Base-by-base conservation (phyloP, 2,329 filamentous ascomycete species). In the Penicillium palitans region DNA sequence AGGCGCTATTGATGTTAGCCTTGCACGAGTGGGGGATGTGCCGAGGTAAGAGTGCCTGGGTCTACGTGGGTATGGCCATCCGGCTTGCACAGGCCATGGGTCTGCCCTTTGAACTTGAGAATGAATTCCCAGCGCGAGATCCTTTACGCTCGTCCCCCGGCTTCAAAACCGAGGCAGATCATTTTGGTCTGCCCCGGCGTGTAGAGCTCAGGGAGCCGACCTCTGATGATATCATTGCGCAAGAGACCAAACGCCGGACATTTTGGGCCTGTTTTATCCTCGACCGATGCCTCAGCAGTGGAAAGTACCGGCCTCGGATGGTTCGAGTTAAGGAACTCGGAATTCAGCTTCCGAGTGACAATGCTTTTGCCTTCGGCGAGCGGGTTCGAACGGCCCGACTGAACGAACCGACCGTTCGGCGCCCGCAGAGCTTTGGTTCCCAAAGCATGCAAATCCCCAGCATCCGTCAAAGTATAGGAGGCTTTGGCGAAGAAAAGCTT, bases 251-350 rank as follows among this genome's bases (percentile, higher is more conserved):
- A 59, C 78, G 83, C 17, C 79, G 83, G 6, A 84, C 82, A 0
- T 83, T 84, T 61, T 85, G 83, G 83, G 82, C 81, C 52, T 84
- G 82, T 62, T 84, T 83, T 65, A 80, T 84, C 50, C 73, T 85
- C 66, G 83, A 85, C 68, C 77, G 82, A 4, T 84, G 81, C 59
- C 63, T 84, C 27, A 84, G 81, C 63, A 81, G 79, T 63, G 82
- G 82, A 19, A 81, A 81, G 57, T 80, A 82, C 64, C 77, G 82
- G 5, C 82, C 81, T 2, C 79, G 80, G 31, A 83, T 82, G 77
- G 70, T 85, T 44, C 76, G 77, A 19, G 74, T 80, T 2, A 74
- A 78, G 33, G 79, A 85, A 40, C 66, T 85, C 17, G 76, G 74
- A 15, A 81, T 84, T 19, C 83, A 84, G 61, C 74, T 85, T 7